A percentile compares a stretch with the other conserved stretches of the same genome.
Evolutionary conservation across 1,284 basidiomycete species (phyloP).

Genomic region (Paramarasmius palmivorus): DNA sequence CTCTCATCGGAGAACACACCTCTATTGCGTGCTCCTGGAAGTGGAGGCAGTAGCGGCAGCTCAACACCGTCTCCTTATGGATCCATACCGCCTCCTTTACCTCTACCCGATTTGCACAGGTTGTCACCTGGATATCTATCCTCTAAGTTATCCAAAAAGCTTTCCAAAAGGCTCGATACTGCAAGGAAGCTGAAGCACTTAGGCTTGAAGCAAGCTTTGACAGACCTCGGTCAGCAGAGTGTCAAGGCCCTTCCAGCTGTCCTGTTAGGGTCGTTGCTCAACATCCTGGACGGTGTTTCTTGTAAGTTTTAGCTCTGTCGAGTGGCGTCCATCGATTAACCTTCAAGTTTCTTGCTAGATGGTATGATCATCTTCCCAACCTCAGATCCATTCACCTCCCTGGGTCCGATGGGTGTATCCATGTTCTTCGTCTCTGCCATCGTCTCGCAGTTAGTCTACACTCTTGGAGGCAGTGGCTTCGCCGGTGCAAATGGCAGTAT

Average conservation of each 20-base stretch:
- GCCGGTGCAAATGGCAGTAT: slow-evolving; percentile 91
- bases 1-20: slow-evolving; percentile 4
- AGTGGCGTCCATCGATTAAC: neutral
- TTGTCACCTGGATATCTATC: neutral
- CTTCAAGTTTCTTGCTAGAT: slow-evolving; percentile 37
- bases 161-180: neutral
- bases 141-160: neutral
- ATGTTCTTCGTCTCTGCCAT: slow-evolving; percentile 60
- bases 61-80: neutral
- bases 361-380: slow-evolving; percentile 47
- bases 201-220: neutral
- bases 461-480: slow-evolving; percentile 87
- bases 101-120: slow-evolving; percentile 1
- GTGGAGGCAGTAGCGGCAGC: neutral
- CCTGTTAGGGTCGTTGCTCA: slow-evolving; percentile 83
- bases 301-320: slow-evolving; percentile 51
- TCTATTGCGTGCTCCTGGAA: neutral
- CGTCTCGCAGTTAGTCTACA: slow-evolving; percentile 85
- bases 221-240: slow-evolving; percentile 32
- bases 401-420: slow-evolving; percentile 90
- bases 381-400: slow-evolving; percentile 59
- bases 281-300: slow-evolving; percentile 91
- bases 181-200: neutral
- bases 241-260: slow-evolving; percentile 77
- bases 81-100: neutral